A percentile compares a stretch with the other conserved stretches of the same genome.
These are phyloP conservation scores for Podospora pseudopauciseta DNA, from an alignment of 495 filamentous ascomycete species.

Conservation along the genomic window DNA sequence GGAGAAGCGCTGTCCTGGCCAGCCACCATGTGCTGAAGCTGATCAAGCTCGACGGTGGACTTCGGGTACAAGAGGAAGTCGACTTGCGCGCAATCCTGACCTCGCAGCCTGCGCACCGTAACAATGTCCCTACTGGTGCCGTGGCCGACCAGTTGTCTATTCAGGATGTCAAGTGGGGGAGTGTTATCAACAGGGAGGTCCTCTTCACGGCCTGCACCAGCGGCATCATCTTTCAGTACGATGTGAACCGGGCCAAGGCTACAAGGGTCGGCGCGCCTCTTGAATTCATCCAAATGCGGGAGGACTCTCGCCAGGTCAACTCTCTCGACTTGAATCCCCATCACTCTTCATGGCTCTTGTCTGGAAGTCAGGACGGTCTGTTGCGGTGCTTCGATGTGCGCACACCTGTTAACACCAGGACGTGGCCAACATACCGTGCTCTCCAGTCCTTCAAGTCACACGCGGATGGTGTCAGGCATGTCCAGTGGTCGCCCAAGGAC, in stretches of 20 bases:
- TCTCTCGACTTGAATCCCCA: constrained; percentile 86
- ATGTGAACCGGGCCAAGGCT: constrained; percentile 58
- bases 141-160: constrained; percentile 72
- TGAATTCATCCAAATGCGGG: constrained; percentile 65
- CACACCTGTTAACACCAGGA: constrained; percentile 35
- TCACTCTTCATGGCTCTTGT: constrained; percentile 69
- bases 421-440: constrained; percentile 42
- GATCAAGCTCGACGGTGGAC: constrained; percentile 60
- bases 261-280: constrained; percentile 49
- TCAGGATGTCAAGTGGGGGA: constrained; percentile 80
- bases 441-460: constrained; percentile 48
- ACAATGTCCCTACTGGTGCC: constrained; percentile 41
- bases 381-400: constrained; percentile 62
- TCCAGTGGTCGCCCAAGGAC: constrained; percentile 84
- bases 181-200: constrained; percentile 43
- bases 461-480: constrained; percentile 77
- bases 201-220: constrained; percentile 82
- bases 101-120: constrained; percentile 62
- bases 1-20: constrained; percentile 73
- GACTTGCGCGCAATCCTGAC: constrained; percentile 76
- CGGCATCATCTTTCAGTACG: constrained; percentile 84
- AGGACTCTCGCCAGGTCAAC: constrained; percentile 90
- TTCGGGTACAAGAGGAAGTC: constrained; percentile 68
- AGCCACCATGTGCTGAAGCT: constrained; percentile 84
- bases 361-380: constrained; percentile 87